Conservation (phyloP, 208 protist species). For the Trypanosoma cruzi region DNA sequence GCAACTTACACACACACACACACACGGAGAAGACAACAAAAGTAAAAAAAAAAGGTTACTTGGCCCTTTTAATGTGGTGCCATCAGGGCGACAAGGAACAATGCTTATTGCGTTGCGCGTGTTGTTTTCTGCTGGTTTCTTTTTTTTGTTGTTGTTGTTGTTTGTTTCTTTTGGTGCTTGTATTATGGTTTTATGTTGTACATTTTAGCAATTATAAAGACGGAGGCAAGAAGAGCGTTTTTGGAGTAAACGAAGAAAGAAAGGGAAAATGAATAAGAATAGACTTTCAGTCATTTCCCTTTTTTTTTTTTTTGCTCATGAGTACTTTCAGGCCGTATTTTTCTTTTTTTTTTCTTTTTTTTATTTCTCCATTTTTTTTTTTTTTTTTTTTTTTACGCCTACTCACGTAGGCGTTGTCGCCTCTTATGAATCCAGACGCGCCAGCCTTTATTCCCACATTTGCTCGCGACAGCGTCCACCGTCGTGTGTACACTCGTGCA, state of each 20-base stretch:
- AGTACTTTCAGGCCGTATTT: not conserved
- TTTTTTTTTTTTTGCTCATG: not conserved
- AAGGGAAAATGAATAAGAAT: not conserved
- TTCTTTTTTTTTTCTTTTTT: conserved; percentile 3
- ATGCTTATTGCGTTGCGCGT: not conserved
- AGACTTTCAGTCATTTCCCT: not conserved
- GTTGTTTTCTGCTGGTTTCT: not conserved
- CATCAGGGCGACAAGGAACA: not conserved
- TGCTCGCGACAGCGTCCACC: not conserved
- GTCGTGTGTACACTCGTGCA: conserved; percentile 23
- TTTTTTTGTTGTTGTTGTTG: not conserved
- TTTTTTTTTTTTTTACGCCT: conserved; percentile 9
- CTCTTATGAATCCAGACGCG: conserved; percentile 29
- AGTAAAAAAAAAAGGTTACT: not conserved
- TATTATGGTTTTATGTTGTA: no score
- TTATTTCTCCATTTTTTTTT: not conserved
- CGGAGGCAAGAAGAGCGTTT: not conserved
- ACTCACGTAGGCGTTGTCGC: conserved; percentile 4
- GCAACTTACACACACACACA: not conserved
- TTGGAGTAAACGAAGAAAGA: not conserved
- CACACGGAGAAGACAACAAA: not conserved
- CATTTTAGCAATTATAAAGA: no score
- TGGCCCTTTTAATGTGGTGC: not conserved
- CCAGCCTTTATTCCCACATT: conserved; percentile 29
- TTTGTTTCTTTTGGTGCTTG: not conserved